Conservation (phyloP, 2,329 filamentous ascomycete species). For the Botryotinia calthae region DNA sequence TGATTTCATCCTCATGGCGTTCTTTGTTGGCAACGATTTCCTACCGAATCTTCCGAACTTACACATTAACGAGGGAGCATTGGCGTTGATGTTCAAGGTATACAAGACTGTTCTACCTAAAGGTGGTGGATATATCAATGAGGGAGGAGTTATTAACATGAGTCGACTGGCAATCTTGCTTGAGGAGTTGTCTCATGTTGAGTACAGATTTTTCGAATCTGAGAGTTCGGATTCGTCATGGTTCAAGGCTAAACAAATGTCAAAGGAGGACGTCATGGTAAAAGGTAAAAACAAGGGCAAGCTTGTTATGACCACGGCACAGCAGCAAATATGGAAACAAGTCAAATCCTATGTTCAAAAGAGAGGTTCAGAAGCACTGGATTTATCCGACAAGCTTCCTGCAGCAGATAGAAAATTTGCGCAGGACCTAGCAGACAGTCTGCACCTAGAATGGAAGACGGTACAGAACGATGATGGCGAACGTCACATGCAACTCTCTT, state of each 20-base stretch:
- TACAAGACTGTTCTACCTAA: slow-evolving; percentile 89
- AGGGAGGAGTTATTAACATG: slow-evolving; percentile 88
- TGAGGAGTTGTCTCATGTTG: slow-evolving; percentile 81
- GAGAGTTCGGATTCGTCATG: slow-evolving; percentile 87
- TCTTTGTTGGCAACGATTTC: slow-evolving; percentile 99
- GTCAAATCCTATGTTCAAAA: slow-evolving; percentile 81
- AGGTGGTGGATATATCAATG: slow-evolving; percentile 93
- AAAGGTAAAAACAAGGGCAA: slow-evolving; percentile 62
- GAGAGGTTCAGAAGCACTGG: slow-evolving; percentile 61
- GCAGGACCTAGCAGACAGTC: slow-evolving; percentile 73
- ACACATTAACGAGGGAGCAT: slow-evolving; percentile 96
- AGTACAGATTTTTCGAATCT: slow-evolving; percentile 87
- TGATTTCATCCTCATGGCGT: slow-evolving; percentile 99
- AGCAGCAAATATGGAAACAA: slow-evolving; percentile 78
- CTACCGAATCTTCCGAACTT: slow-evolving; percentile 92
- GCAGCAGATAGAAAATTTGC: slow-evolving; percentile 91
- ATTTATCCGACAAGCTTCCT: slow-evolving; percentile 70
- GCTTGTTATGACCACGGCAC: slow-evolving; percentile 71
- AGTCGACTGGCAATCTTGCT: slow-evolving; percentile 73
- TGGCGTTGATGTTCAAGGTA: slow-evolving; percentile 95
- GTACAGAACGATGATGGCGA: slow-evolving; percentile 62
- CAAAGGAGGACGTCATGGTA: slow-evolving; percentile 64
- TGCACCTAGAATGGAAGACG: slow-evolving; percentile 65
- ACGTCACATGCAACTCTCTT: slow-evolving; percentile 62
- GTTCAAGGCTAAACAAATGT: slow-evolving; percentile 82